A percentile compares a stretch with the other conserved stretches of the same genome.
These are phyloP conservation scores for Mycena venus DNA, from an alignment of 768 basidiomycete genomes.

Conservation along the genomic window DNA sequence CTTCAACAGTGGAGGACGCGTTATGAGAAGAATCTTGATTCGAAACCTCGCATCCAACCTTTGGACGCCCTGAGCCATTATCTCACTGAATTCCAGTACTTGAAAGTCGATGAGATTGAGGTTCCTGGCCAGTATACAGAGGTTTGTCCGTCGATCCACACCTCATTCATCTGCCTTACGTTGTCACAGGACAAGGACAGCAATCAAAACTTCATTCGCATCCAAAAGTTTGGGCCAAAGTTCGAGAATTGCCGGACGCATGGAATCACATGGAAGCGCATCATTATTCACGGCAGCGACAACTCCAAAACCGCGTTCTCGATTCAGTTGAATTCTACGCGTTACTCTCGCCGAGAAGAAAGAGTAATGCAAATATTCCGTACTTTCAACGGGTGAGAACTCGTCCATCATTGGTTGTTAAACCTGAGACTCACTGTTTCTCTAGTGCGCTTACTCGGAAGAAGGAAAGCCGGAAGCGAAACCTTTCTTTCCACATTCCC, in stretches of 20 bases:
- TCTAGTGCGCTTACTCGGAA: constrained; percentile 84
- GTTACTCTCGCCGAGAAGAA: constrained; percentile 93
- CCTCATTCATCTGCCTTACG: constrained; percentile 7
- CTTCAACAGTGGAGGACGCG: constrained; percentile 95
- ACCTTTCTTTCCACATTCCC: constrained; percentile 92
- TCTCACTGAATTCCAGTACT: constrained; percentile 97
- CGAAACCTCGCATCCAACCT: constrained; percentile 85
- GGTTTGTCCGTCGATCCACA: constrained; percentile 55
- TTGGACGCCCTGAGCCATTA: constrained; percentile 92
- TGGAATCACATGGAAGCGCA: constrained; percentile 89
- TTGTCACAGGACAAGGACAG: constrained; percentile 88
- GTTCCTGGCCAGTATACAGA: constrained; percentile 99
- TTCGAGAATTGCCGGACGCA: constrained; percentile 92
- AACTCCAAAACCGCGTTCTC: constrained; percentile 91
- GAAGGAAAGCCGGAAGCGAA: constrained; percentile 94
- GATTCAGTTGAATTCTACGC: constrained; percentile 88
- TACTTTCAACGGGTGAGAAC: constrained; percentile 90
- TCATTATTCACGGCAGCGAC: constrained; percentile 92
- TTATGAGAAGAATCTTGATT: constrained; percentile 88
- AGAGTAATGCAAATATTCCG: constrained; percentile 92
- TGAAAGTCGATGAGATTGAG: constrained; percentile 97
- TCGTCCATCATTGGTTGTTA: neutral
- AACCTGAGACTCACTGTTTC: constrained; percentile 11
- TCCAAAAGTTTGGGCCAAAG: constrained; percentile 90
- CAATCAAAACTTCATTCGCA: constrained; percentile 90